A percentile compares a stretch with the other conserved stretches of the same genome.
Evolutionary conservation across 805 yeast genomes (phyloP).

Genomic region (Jamesozyma piceae): DNA sequence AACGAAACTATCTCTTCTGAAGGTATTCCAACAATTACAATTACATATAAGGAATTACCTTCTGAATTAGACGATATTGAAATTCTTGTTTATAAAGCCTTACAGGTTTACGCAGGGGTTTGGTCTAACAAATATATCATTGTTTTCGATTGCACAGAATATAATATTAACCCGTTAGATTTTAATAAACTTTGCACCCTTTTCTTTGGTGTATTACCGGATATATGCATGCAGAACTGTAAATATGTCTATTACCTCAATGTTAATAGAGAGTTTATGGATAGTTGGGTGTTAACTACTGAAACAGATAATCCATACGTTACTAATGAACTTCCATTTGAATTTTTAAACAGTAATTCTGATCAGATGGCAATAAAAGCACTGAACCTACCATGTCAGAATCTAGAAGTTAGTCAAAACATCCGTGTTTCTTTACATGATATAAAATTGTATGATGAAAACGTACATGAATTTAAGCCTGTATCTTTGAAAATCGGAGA

Average conservation of each 20-base stretch:
- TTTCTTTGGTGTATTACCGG: conserved; percentile 41
- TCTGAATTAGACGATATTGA: conserved; percentile 35
- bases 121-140: conserved; percentile 58
- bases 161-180: conserved; percentile 19
- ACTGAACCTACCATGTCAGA: conserved; percentile 34
- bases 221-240: conserved; percentile 43
- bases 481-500: conserved; percentile 58
- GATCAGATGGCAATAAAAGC: conserved; percentile 33
- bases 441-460: conserved; percentile 41
- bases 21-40: conserved; percentile 57
- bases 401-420: conserved; percentile 35
- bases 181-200: conserved; percentile 18
- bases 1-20: conserved; percentile 58
- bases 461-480: conserved; percentile 41
- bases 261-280: conserved; percentile 24
- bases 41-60: conserved; percentile 36
- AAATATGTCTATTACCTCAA: conserved; percentile 41
- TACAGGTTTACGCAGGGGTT: conserved; percentile 57
- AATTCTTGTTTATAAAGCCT: conserved; percentile 43
- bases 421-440: conserved; percentile 42
- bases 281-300: conserved; percentile 10
- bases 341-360: conserved; percentile 38
- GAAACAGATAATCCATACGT: conserved; percentile 8
- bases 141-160: conserved; percentile 60
- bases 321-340: conserved; percentile 18